Percentiles rank a stretch among this genome's conserved stretches.
Conservation (phyloP, 2,329 filamentous ascomycete species). For the Emmonsiellopsis sp. region DNA sequence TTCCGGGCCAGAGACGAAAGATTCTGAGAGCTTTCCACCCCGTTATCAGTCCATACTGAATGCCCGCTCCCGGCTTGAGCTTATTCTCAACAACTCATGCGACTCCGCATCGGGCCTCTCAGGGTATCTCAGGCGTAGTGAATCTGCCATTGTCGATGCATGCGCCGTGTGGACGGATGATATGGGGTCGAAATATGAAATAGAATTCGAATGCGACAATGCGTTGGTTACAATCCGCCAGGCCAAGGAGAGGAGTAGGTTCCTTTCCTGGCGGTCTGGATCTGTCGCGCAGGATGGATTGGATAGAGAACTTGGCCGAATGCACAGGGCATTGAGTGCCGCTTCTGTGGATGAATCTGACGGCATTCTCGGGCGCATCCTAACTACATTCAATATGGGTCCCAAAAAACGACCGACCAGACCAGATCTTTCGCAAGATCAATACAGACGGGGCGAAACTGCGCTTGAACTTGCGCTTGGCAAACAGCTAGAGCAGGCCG, state of each 20-base stretch:
- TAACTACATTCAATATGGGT: not conserved
- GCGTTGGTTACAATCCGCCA: not conserved
- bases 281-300: not conserved
- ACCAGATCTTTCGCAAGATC: not conserved
- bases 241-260: not conserved
- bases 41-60: not conserved
- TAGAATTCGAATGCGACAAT: constrained; percentile 4
- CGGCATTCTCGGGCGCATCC: not conserved
- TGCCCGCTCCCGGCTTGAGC: not conserved
- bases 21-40: not conserved
- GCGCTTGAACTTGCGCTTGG: not conserved
- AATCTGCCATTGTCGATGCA: not conserved
- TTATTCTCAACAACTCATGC: not conserved
- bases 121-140: not conserved
- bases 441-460: not conserved
- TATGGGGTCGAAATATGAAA: constrained; percentile 1
- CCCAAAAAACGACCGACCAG: not conserved
- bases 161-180: not conserved
- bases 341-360: not conserved
- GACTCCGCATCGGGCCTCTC: not conserved
- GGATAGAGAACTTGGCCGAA: not conserved
- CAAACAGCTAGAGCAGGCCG: not conserved
- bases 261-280: not conserved
- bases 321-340: not conserved
- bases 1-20: not conserved